A percentile compares a stretch with the other conserved stretches of the same genome.
Evolutionary conservation across 345 rosid genomes (phyloP).

Genomic region (Conringia planisiliqua): DNA sequence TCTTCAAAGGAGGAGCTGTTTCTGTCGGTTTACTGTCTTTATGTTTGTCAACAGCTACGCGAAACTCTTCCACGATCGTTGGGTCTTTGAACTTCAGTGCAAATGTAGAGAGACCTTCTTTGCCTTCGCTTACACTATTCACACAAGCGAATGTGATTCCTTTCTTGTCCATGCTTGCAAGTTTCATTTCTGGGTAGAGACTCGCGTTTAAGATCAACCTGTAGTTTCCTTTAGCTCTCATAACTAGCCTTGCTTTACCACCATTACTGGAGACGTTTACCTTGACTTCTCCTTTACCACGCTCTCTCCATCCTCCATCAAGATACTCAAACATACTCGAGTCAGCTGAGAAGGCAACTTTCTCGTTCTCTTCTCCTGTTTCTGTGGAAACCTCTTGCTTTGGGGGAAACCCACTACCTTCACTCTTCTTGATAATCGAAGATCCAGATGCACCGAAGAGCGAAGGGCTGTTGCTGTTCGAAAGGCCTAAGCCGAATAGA

Average conservation of each 20-base stretch:
- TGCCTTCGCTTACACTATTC: constrained; percentile 63
- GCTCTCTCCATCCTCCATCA: constrained; percentile 89
- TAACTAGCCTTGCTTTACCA: constrained; percentile 68
- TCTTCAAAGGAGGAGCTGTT: constrained; percentile 42
- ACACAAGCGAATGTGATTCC: constrained; percentile 91
- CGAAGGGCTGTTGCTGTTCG: constrained; percentile 61
- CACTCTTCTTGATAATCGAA: constrained; percentile 53
- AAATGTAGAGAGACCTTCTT: constrained; percentile 67
- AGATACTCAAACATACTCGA: constrained; percentile 69
- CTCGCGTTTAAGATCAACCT: constrained; percentile 87
- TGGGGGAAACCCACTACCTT: constrained; percentile 53
- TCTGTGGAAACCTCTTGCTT: constrained; percentile 80
- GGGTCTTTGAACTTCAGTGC: constrained; percentile 83
- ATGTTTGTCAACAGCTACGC: constrained; percentile 48
- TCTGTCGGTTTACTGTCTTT: constrained; percentile 43
- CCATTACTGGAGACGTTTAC: constrained; percentile 66
- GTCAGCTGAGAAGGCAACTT: constrained; percentile 69
- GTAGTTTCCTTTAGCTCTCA: constrained; percentile 92
- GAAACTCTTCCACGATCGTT: constrained; percentile 63
- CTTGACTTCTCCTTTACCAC: constrained; percentile 93
- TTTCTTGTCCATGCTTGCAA: constrained; percentile 86
- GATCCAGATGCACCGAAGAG: constrained; percentile 49
- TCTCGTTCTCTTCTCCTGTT: constrained; percentile 96
- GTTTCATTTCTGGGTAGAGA: constrained; percentile 91
- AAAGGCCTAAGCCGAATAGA: constrained; percentile 51